Evolutionary conservation across 768 basidiomycete species (phyloP).

Genomic region (Leucocoprinus leucothites): DNA sequence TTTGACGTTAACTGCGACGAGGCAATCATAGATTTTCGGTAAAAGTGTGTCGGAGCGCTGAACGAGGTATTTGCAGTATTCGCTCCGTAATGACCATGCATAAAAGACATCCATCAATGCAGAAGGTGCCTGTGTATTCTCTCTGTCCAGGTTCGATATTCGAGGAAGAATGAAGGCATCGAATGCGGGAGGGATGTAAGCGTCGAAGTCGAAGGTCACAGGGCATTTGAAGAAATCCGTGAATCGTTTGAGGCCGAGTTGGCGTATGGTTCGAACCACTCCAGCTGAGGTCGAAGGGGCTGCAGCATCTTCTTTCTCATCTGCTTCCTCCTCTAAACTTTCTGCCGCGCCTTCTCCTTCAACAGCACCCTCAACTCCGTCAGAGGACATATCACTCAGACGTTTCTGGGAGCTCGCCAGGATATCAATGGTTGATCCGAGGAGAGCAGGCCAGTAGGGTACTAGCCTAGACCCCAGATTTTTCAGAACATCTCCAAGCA

Average conservation of each 20-base stretch:
- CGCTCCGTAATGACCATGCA: slow-evolving; percentile 61
- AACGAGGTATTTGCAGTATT: slow-evolving; percentile 63
- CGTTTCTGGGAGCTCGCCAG: slow-evolving; percentile 60
- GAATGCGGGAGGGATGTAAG: slow-evolving; percentile 69
- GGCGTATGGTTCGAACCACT: slow-evolving; percentile 64
- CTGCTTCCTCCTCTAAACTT: slow-evolving; percentile 31
- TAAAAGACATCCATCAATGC: slow-evolving; percentile 84
- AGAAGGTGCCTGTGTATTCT: slow-evolving; percentile 92
- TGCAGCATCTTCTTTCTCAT: slow-evolving; percentile 25
- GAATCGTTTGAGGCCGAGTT: slow-evolving; percentile 81
- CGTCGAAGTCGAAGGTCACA: slow-evolving; percentile 68
- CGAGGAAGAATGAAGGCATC: slow-evolving; percentile 78
- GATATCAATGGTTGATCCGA: slow-evolving; percentile 67
- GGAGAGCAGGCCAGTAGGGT: slow-evolving; percentile 69
- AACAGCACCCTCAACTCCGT: slow-evolving; percentile 17
- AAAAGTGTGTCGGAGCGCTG: slow-evolving; percentile 66
- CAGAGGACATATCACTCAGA: slow-evolving; percentile 37
- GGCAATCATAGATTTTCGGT: slow-evolving; percentile 77
- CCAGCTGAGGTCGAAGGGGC: slow-evolving; percentile 29
- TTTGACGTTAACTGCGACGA: slow-evolving; percentile 83
- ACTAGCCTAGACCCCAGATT: slow-evolving; percentile 74
- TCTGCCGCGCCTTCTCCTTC: slow-evolving; percentile 23
- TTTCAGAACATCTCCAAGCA: slow-evolving; percentile 82
- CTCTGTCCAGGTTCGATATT: slow-evolving; percentile 64
- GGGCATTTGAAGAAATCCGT: slow-evolving; percentile 84